Conservation (phyloP, 345 rosid genomes). For the Eucalyptus paniculata region DNA sequence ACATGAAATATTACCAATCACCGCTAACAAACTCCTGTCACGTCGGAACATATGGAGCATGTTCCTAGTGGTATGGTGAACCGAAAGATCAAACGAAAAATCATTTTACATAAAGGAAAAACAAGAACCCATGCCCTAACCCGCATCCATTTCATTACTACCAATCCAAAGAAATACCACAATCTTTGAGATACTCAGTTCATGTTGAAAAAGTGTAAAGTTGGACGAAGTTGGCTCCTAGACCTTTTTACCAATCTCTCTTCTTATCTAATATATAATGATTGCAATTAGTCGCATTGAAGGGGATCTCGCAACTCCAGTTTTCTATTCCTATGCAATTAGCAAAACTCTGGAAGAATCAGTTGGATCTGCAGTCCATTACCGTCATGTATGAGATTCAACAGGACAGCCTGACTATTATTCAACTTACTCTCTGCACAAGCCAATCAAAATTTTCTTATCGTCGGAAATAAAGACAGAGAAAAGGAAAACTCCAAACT, state of each 20-base stretch:
- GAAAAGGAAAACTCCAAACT: no score
- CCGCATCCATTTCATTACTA: not conserved
- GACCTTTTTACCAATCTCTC: not conserved
- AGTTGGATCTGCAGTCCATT: not conserved
- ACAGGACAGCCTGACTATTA: no score
- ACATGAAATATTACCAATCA: not conserved
- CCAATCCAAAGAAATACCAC: not conserved
- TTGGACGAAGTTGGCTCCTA: not conserved
- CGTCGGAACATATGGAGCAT: not conserved
- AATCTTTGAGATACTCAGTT: not conserved
- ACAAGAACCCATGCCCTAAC: not conserved
- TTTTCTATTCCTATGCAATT: not conserved
- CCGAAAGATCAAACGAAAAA: not conserved
- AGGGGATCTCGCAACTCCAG: not conserved
- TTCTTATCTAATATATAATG: not conserved
- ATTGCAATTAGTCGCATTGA: not conserved
- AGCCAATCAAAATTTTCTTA: not conserved
- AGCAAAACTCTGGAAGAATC: not conserved
- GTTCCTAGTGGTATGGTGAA: not conserved
- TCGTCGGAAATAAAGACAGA: accelerated
- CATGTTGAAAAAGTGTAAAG: not conserved
- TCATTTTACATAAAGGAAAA: accelerated
- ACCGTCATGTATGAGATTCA: not conserved
- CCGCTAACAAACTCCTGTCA: not conserved
- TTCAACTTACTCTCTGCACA: not conserved